Conservation (phyloP, 1,284 basidiomycete genomes). For the Apiotrichum mycotoxinovorans region DNA sequence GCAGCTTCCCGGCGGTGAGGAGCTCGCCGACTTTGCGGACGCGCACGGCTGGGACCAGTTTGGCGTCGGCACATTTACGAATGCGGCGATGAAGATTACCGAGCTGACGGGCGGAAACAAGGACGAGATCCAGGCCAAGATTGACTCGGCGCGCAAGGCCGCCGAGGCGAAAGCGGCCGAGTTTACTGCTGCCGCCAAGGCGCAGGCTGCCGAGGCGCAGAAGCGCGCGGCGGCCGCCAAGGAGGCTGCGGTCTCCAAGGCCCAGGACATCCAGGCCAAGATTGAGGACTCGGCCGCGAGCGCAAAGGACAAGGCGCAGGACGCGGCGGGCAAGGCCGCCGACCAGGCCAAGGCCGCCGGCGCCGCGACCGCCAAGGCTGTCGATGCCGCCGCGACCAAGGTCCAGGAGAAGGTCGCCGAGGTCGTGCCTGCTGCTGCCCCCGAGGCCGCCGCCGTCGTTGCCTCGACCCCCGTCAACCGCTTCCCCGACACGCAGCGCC, state of each 20-base stretch:
- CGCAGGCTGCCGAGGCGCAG: slow-evolving; percentile 33
- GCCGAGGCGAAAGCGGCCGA: slow-evolving; percentile 51
- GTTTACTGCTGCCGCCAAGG: slow-evolving; percentile 29
- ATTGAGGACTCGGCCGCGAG: slow-evolving; percentile 21
- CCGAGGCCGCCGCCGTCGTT: slow-evolving; percentile 21
- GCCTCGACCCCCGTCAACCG: slow-evolving; percentile 11
- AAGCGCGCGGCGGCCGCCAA: slow-evolving; percentile 23
- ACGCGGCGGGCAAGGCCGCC: slow-evolving; percentile 7
- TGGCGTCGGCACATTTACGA: slow-evolving; percentile 56
- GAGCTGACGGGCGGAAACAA: slow-evolving; percentile 51
- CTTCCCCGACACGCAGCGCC: slow-evolving; percentile 29
- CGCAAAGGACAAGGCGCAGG: slow-evolving; percentile 22
- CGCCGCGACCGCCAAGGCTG: slow-evolving; percentile 3
- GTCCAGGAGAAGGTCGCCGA: slow-evolving; percentile 23
- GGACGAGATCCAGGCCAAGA: slow-evolving; percentile 27
- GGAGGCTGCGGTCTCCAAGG: neutral
- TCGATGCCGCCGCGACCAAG: neutral
- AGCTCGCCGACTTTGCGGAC: slow-evolving; percentile 75
- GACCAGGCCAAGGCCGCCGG: slow-evolving; percentile 26
- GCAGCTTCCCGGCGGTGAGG: slow-evolving; percentile 59
- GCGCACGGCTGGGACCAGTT: slow-evolving; percentile 65
- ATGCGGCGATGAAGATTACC: slow-evolving; percentile 54
- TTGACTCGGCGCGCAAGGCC: slow-evolving; percentile 28
- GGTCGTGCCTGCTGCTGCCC: slow-evolving; percentile 1
- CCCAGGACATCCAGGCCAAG: slow-evolving; percentile 30